Base-by-base conservation (phyloP, 2,329 filamentous ascomycete species). In the Colletotrichum theobromicola region DNA sequence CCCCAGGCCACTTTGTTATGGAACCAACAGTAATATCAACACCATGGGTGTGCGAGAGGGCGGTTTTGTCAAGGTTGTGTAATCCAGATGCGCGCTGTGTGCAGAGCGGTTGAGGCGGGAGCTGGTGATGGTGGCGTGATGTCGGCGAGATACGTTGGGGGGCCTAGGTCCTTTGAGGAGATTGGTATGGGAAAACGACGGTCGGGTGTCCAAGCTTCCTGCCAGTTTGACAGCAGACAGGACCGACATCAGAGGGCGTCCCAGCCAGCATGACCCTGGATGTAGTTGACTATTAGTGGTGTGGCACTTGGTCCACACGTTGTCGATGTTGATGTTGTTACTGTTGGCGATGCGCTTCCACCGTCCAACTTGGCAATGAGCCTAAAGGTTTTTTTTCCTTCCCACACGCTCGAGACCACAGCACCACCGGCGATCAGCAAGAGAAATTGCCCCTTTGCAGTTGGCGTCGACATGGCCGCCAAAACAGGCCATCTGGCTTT, bases 401-500 rank as follows among this genome's bases (percentile, higher is more conserved):
- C 32, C 2, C 21, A 60, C n/a, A 16, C 18, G 50, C 30, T 28
- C 35, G 24, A 21, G 28, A 28, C n/a, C 24, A 21, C 67, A 37
- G 32, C 32, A 65, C 18, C 34, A n/a, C 34, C 46, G 42, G 18
- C 28, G 53, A 50, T 32, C 53, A 35, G 24, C 30, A 67, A 16
- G 9, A 50, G 18, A n/a, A 24, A 16, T 50, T 50, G 53, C 34
- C 16, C 28, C 13, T 67, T 67, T 35, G 15, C 26, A 35, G n/a
- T 35, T 35, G 34, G 53, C 61, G 12, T 58, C 32, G 30, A 66
- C 34, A n/a, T 60, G 72, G 72, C 34, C 72, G 67, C 67, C 55
- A 57, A 67, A 72, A 63, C 42, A 53, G 72, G 68, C 55, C 68
- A 72, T 67, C 67, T 67, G 55, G 63, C 61, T 46, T 63, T 72